phyloP scores from a whole-genome alignment of 345 rosid species.

The Eucalyptus pumila region DNA sequence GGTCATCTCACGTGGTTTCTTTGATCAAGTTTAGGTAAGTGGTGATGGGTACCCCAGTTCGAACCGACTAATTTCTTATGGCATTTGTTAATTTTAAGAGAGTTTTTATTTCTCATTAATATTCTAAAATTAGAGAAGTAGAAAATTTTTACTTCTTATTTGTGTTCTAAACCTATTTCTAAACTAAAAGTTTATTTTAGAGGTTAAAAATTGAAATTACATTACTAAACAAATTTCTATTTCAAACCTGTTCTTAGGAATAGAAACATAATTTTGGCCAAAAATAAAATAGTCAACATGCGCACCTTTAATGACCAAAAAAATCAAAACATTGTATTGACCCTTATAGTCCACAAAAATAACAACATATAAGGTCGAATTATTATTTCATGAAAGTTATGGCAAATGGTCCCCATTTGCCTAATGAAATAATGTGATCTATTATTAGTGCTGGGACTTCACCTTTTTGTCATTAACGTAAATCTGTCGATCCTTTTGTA shows the following conservation, averaged over 20 bases:
- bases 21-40: too few relatives aligned
- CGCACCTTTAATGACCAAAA: background rate
- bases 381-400: background rate
- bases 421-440: background rate
- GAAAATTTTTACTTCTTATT: too few relatives aligned
- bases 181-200: too few relatives aligned
- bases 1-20: background rate
- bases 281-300: too few relatives aligned
- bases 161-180: too few relatives aligned
- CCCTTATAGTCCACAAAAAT: background rate
- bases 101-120: too few relatives aligned
- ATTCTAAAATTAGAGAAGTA: too few relatives aligned
- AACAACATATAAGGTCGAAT: background rate
- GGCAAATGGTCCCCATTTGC: background rate
- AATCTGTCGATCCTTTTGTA: background rate
- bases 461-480: background rate
- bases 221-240: accelerated
- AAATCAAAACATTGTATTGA: background rate
- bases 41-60: too few relatives aligned
- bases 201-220: too few relatives aligned
- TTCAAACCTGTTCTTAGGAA: accelerated
- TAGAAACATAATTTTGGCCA: too few relatives aligned
- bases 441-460: background rate
- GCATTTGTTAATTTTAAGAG: too few relatives aligned
- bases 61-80: too few relatives aligned